Conservation (phyloP, 179 eudicot species). For the Heliamphora pulchella region DNA sequence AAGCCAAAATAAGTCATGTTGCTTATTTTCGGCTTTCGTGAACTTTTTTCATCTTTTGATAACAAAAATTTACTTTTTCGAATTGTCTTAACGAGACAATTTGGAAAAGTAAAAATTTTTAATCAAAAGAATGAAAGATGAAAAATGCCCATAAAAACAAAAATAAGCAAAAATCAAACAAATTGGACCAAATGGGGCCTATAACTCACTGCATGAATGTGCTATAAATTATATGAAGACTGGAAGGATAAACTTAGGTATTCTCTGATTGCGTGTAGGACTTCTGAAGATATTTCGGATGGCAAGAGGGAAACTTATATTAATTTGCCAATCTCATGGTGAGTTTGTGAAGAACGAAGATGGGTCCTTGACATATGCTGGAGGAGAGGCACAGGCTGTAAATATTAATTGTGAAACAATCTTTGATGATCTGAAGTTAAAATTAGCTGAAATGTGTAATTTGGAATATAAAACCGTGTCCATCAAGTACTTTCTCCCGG, state of each 20-base stretch:
- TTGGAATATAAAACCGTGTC: slow-evolving; percentile 32
- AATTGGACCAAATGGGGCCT: no score
- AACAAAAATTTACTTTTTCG: no score
- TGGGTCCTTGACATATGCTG: slow-evolving; percentile 45
- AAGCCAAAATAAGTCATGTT: no score
- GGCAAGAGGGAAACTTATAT: slow-evolving; percentile 53
- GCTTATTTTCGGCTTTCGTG: no score
- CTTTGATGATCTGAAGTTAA: slow-evolving; percentile 50
- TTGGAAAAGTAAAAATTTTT: no score
- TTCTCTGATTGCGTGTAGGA: slow-evolving; percentile 14
- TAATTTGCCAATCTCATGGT: slow-evolving; percentile 59
- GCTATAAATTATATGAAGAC: background rate
- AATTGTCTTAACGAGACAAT: no score
- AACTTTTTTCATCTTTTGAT: no score
- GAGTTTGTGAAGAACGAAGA: slow-evolving; percentile 46
- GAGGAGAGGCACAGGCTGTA: slow-evolving; percentile 61
- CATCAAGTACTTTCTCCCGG: slow-evolving; percentile 58
- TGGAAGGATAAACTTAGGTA: background rate
- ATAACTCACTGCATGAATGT: background rate
- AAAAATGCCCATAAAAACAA: no score
- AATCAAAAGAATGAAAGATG: no score
- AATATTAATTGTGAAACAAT: slow-evolving; percentile 36
- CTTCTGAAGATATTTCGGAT: slow-evolving; percentile 23
- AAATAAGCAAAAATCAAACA: no score
- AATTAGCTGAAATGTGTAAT: slow-evolving; percentile 51